A percentile compares a stretch with the other conserved stretches of the same genome.
Conservation (phyloP, 208 protist species). For the Acanthamoeba healyi region DNA sequence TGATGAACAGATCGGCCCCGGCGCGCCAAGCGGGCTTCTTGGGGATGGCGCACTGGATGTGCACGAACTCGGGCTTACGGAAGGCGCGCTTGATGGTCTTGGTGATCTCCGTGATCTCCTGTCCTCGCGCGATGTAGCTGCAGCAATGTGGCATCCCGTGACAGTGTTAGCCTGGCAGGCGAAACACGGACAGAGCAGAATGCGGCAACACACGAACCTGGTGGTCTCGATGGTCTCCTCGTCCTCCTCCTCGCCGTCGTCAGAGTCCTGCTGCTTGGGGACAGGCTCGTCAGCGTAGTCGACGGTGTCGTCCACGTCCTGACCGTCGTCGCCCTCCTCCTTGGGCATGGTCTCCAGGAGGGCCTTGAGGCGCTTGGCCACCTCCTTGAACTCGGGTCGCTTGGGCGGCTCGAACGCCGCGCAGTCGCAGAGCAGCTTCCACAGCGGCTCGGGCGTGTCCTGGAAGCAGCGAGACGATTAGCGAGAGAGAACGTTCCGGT, state of each 20-base stretch:
- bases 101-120: constrained; percentile 60
- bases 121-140: constrained; percentile 19
- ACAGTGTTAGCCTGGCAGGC: neutral
- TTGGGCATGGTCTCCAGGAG: constrained; percentile 44
- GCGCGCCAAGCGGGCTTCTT: constrained; percentile 45
- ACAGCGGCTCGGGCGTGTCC: constrained; percentile 57
- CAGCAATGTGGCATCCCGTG: neutral
- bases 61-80: constrained; percentile 24
- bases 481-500: too few relatives aligned
- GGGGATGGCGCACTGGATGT: constrained; percentile 59
- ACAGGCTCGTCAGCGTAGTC: constrained; percentile 33
- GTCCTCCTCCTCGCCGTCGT: neutral
- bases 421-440: constrained; percentile 63
- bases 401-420: constrained; percentile 28
- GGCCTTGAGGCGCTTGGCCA: constrained; percentile 29
- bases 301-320: constrained; percentile 39
- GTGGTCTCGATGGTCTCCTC: constrained; percentile 59
- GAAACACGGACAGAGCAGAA: neutral
- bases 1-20: constrained; percentile 29
- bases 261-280: neutral
- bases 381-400: constrained; percentile 58
- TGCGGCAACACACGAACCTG: neutral
- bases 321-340: constrained; percentile 17
- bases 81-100: constrained; percentile 46
- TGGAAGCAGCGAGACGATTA: neutral